Conservation (phyloP, 2,329 filamentous ascomycete species). For the Gaeumannomyces sp. region DNA sequence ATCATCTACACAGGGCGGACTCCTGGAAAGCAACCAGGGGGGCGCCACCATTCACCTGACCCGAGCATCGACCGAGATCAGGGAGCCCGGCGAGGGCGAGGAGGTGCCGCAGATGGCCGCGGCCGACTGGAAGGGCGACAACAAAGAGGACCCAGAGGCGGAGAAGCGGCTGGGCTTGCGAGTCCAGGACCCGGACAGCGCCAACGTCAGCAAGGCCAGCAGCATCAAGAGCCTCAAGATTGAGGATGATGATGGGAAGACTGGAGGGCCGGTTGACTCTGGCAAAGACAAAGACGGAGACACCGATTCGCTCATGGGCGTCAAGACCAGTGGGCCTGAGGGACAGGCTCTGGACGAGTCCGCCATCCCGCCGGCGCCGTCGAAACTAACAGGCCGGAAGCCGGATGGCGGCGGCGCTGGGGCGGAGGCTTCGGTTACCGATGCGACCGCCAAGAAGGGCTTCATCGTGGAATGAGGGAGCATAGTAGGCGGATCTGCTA, state of each 20-base stretch:
- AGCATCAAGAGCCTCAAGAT: constrained; percentile 47
- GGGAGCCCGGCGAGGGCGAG: constrained; percentile 59
- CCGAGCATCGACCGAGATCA: constrained; percentile 31
- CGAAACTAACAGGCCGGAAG: neutral
- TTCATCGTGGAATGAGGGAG: constrained; percentile 16
- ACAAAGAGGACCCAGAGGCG: constrained; percentile 38
- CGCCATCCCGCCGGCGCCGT: neutral
- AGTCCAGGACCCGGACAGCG: constrained; percentile 57
- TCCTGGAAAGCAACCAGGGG: constrained; percentile 16
- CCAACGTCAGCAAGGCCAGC: constrained; percentile 64
- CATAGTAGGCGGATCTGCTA: neutral
- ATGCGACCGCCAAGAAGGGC: constrained; percentile 15
- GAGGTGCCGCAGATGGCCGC: constrained; percentile 63
- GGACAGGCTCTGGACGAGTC: constrained; percentile 20
- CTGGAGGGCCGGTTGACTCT: neutral
- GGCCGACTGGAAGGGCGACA: constrained; percentile 68
- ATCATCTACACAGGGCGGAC: constrained; percentile 3
- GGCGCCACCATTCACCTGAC: constrained; percentile 6
- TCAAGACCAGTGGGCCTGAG: constrained; percentile 23
- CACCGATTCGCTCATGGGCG: constrained; percentile 19
- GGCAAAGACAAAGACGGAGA: constrained; percentile 13
- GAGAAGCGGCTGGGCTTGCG: constrained; percentile 64
- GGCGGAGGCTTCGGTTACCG: constrained; percentile 3
- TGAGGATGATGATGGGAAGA: neutral
- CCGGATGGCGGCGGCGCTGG: neutral